phyloP scores from a whole-genome alignment of 2,329 filamentous ascomycete genomes.

The Monosporascus sp. region DNA sequence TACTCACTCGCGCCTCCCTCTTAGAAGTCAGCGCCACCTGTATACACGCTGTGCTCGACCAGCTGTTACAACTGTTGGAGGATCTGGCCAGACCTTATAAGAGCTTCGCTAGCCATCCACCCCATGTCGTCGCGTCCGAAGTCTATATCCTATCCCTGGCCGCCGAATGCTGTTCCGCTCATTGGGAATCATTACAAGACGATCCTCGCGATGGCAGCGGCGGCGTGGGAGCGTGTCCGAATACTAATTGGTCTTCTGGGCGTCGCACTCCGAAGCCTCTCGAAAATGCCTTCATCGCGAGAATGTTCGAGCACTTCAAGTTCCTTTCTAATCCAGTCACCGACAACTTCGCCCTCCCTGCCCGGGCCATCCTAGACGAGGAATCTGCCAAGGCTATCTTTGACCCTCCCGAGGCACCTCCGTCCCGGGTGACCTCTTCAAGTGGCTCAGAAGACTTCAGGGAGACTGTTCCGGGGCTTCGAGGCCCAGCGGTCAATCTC shows the following conservation, averaged over 20 bases:
- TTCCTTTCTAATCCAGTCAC: slow-evolving; percentile 54
- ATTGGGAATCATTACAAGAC: slow-evolving; percentile 45
- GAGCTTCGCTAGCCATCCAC: slow-evolving; percentile 46
- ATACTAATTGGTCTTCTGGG: slow-evolving; percentile 1
- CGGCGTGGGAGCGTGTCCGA: not conserved
- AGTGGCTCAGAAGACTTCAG: slow-evolving; percentile 32
- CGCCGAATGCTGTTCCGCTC: slow-evolving; percentile 59
- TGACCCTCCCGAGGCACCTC: slow-evolving; percentile 31
- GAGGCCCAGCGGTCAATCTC: slow-evolving; percentile 38
- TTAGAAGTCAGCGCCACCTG: slow-evolving; percentile 54
- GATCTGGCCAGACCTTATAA: slow-evolving; percentile 53
- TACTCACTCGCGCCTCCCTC: slow-evolving; percentile 57
- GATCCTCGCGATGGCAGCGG: not conserved
- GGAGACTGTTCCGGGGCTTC: slow-evolving; percentile 28
- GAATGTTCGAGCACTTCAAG: slow-evolving; percentile 52
- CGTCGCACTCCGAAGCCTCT: slow-evolving; percentile 34
- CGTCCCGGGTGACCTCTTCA: slow-evolving; percentile 22
- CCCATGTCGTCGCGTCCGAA: slow-evolving; percentile 59
- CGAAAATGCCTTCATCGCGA: slow-evolving; percentile 46
- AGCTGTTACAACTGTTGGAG: slow-evolving; percentile 53
- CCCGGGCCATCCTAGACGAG: slow-evolving; percentile 50
- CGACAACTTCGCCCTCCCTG: slow-evolving; percentile 51
- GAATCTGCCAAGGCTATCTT: slow-evolving; percentile 47
- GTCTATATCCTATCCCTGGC: slow-evolving; percentile 59
- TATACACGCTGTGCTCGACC: slow-evolving; percentile 50